Evolutionary conservation across 345 rosid genomes (phyloP), one percentile per base, ranked within the genome.

Genomic region (Iberis pinnata): DNA sequence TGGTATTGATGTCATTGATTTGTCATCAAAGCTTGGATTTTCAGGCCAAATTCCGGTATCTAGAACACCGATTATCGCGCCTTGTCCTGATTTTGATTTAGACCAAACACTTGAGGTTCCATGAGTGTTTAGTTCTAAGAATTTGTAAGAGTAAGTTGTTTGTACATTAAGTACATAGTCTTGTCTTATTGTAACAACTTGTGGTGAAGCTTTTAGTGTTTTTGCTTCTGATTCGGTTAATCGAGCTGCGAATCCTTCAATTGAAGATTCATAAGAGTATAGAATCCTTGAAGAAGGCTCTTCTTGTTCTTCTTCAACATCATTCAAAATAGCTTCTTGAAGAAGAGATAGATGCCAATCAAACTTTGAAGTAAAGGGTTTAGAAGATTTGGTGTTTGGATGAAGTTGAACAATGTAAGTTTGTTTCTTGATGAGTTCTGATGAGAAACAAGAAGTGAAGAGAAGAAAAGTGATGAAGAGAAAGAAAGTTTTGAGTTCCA

Each of bases 1-100:
- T n/a, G 95, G 95, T 36, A 66, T 56, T 0, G 84, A 78, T 5
- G 93, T 83, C 89, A 86, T 86, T 60, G 84, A 84, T 0, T 19
- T 29, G 29, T 89, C 95, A 37, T 76, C 58, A 41, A 86, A 83
- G 68, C 97, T 89, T 3, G 89, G 95, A 65, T 88, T 86, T 53
- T 89, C 97, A 0, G 97, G 95, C 97, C 95, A 86, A 60, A 83
- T 73, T 42, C 95, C 97, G 0, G 95, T 86, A 49, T 89, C 97
- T 19, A 89, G 86, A 12, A 89, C 75, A 0, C 94, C 95, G 11
- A 89, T 75, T 8, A 86, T 77, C 0, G 79, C 63, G 35, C 93
- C 89, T 2, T 63, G 74, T 6, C 97, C 93, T 6, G 73, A 83
- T 26, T 76, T 67, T 1, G 97, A 74, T 49, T 64, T 64, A 16